phyloP scores from a whole-genome alignment of 352 stramenopile species.

The Plasmopara muralis region DNA sequence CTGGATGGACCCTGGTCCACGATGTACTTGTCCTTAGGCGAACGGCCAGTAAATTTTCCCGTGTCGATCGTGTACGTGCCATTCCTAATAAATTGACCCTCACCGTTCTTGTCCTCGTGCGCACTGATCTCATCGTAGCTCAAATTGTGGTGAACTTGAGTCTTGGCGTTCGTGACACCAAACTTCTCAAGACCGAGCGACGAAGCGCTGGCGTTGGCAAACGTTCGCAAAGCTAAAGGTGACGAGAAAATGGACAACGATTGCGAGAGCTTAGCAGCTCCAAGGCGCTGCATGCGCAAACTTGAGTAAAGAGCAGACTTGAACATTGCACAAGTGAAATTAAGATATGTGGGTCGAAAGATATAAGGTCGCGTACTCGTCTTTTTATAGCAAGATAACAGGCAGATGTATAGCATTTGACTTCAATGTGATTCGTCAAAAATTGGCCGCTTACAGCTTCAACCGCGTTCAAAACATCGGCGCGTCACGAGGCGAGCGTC shows the following conservation, averaged over 20 bases:
- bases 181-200: constrained; percentile 80
- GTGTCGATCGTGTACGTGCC: constrained; percentile 97
- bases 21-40: constrained; percentile 98
- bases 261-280: constrained; percentile 30
- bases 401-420: not conserved
- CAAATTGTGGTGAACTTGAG: constrained; percentile 93
- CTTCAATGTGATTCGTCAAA: constrained; percentile 12
- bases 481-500: constrained; percentile 15
- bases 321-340: constrained; percentile 52
- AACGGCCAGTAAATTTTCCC: constrained; percentile 97
- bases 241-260: constrained; percentile 24
- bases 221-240: constrained; percentile 25
- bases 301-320: constrained; percentile 48
- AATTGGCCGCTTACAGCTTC: constrained; percentile 7
- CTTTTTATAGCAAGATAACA: too few species aligned
- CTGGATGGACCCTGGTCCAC: constrained; percentile 90
- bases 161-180: constrained; percentile 85
- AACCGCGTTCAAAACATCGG: constrained; percentile 21
- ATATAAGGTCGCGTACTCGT: constrained; percentile 15
- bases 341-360: constrained; percentile 25
- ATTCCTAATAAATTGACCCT: constrained; percentile 86
- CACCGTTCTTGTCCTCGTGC: constrained; percentile 93
- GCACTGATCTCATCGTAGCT: constrained; percentile 93
- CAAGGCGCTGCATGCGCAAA: constrained; percentile 47
- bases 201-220: constrained; percentile 40